A percentile compares a stretch with the other conserved stretches of the same genome.
Conservation (phyloP, 768 basidiomycete species). For the Crassisporium funariophilum region DNA sequence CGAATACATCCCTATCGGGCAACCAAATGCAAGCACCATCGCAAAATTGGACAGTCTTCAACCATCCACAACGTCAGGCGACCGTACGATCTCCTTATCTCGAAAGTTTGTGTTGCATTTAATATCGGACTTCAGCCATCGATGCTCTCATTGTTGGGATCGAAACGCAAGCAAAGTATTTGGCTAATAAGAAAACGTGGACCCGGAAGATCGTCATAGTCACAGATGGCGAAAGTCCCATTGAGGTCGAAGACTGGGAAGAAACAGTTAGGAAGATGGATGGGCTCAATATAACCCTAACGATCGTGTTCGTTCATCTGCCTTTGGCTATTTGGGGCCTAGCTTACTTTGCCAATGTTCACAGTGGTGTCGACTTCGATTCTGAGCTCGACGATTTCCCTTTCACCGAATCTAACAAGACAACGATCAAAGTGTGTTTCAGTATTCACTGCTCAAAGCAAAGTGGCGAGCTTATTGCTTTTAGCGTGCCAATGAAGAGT, state of each 20-base stretch:
- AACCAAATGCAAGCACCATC: constrained; percentile 67
- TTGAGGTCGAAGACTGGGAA: constrained; percentile 79
- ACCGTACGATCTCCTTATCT: constrained; percentile 50
- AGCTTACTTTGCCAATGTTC: constrained; percentile 7
- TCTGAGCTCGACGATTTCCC: constrained; percentile 68
- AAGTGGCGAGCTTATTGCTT: background rate
- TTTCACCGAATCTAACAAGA: constrained; percentile 69
- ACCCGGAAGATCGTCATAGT: constrained; percentile 80
- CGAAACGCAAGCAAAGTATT: constrained; percentile 71
- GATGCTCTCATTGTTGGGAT: constrained; percentile 87
- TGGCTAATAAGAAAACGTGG: constrained; percentile 78
- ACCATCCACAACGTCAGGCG: constrained; percentile 59
- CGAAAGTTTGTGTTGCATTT: background rate
- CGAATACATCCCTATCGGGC: constrained; percentile 69
- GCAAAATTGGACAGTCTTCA: constrained; percentile 62
- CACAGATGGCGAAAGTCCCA: constrained; percentile 82
- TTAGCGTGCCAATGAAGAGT: constrained; percentile 75
- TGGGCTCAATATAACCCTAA: constrained; percentile 54
- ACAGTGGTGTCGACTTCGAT: constrained; percentile 87
- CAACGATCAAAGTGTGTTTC: constrained; percentile 63
- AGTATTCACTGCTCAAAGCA: background rate
- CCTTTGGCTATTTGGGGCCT: background rate
- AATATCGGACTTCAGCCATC: constrained; percentile 53
- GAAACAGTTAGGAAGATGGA: constrained; percentile 67
- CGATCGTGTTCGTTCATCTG: constrained; percentile 67